phyloP scores from a whole-genome alignment of 208 protist species.

The Trypanosoma mega region DNA sequence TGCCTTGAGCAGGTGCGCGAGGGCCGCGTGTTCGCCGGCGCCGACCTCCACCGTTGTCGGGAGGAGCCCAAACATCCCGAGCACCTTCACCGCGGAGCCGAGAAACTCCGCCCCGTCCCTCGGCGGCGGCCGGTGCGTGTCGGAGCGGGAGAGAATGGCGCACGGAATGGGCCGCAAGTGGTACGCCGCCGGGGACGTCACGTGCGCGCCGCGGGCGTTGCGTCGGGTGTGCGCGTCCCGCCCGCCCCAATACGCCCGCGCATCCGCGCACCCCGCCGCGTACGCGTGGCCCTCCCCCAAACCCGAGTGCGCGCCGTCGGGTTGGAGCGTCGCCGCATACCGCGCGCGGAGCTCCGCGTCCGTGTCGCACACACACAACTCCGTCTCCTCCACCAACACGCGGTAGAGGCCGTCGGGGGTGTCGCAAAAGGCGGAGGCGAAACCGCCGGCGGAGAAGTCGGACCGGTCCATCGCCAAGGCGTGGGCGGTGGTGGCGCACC shows the following conservation, averaged over 20 bases:
- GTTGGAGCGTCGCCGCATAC: conserved; percentile 46
- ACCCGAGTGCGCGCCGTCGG: conserved; percentile 24
- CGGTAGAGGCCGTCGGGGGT: conserved; percentile 67
- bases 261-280: conserved; percentile 49
- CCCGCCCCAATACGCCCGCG: conserved; percentile 47
- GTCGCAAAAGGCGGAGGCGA: conserved; percentile 48
- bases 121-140: conserved; percentile 37
- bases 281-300: conserved; percentile 22
- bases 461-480: conserved; percentile 20
- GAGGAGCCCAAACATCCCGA: conserved; percentile 83
- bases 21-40: conserved; percentile 28
- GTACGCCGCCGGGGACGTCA: conserved; percentile 57
- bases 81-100: conserved; percentile 56
- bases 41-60: conserved; percentile 38
- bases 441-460: conserved; percentile 21
- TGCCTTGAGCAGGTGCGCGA: conserved; percentile 73
- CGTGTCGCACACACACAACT: conserved; percentile 58
- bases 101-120: conserved; percentile 53
- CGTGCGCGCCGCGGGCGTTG: conserved; percentile 32
- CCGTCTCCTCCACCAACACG: conserved; percentile 57
- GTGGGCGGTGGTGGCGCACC: conserved; percentile 50
- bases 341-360: conserved; percentile 56
- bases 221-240: conserved; percentile 42
- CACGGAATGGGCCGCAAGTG: conserved; percentile 73
- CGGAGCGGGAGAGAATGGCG: conserved; percentile 63